A percentile compares a stretch with the other conserved stretches of the same genome.
These are phyloP conservation scores for Auricularia heimuer DNA, from an alignment of 768 basidiomycete genomes.

Conservation along the genomic window DNA sequence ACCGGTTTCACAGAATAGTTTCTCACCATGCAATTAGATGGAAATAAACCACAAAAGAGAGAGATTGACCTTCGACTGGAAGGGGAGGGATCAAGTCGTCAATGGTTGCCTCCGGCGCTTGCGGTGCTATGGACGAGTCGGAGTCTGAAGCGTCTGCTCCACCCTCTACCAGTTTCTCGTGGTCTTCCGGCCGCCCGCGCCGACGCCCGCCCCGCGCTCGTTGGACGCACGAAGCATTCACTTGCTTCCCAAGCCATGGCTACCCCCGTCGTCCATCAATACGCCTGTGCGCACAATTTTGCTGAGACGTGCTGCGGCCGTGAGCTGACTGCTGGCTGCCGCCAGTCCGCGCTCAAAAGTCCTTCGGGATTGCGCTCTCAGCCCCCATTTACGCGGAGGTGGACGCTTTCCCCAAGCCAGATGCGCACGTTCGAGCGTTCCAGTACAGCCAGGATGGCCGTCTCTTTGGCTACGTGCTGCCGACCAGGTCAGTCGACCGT, in stretches of 20 bases:
- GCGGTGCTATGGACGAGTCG: no score
- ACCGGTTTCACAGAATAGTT: no score
- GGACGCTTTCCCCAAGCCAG: conserved; percentile 54
- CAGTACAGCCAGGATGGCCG: conserved; percentile 82
- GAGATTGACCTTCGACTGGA: no score
- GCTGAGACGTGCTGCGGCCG: not conserved
- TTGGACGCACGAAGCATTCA: conserved; percentile 14
- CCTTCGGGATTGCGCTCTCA: conserved; percentile 74
- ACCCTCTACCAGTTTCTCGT: no score
- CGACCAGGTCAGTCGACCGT: conserved; percentile 48
- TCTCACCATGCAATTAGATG: no score
- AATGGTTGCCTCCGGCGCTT: no score
- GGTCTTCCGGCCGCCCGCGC: no score
- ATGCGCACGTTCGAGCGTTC: conserved; percentile 63
- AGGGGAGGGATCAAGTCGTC: no score
- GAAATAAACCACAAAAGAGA: no score
- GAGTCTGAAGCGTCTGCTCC: no score
- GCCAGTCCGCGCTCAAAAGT: conserved; percentile 89
- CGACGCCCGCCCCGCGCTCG: no score
- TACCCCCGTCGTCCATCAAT: conserved; percentile 69
- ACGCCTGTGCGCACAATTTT: conserved; percentile 45
- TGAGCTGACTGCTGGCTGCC: not conserved
- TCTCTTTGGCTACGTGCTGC: conserved; percentile 76
- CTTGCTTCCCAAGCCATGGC: conserved; percentile 42
- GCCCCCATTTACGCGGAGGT: conserved; percentile 64